These are phyloP conservation scores for Neurospora africana DNA, from an alignment of 495 filamentous ascomycete species.

Conservation along the genomic window DNA sequence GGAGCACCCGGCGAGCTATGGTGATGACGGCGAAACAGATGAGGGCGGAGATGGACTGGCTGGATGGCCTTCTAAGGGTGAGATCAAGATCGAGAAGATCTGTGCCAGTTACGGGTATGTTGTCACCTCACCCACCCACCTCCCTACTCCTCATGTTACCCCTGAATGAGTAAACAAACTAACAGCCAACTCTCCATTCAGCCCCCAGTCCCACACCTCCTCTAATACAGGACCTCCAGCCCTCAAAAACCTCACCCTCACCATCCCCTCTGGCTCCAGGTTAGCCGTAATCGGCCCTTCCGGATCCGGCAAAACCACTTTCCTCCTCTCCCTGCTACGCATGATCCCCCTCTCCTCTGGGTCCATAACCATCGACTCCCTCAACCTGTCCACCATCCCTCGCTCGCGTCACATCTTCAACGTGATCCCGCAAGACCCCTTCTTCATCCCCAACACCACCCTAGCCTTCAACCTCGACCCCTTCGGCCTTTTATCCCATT, in stretches of 20 bases:
- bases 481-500: not conserved
- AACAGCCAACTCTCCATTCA: not conserved
- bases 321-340: conserved; percentile 85
- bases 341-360: conserved; percentile 74
- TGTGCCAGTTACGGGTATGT: conserved; percentile 17
- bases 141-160: not conserved
- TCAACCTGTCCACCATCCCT: conserved; percentile 66
- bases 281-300: conserved; percentile 18
- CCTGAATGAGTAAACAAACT: not conserved
- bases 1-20: not conserved
- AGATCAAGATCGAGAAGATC: conserved; percentile 13
- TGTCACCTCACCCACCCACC: not conserved
- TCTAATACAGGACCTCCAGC: not conserved
- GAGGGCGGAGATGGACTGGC: conserved; percentile 7
- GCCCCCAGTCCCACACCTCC: not conserved
- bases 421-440: conserved; percentile 42
- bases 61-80: conserved; percentile 16
- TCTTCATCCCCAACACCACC: conserved; percentile 35
- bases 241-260: conserved; percentile 1
- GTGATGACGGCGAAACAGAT: not conserved
- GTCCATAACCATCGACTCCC: conserved; percentile 65
- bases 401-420: conserved; percentile 5
- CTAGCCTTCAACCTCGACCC: conserved; percentile 32
- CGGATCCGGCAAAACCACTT: conserved; percentile 67
- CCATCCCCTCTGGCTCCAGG: conserved; percentile 13